Conservation (phyloP, 768 basidiomycete genomes). For the Lyophyllum semitale region DNA sequence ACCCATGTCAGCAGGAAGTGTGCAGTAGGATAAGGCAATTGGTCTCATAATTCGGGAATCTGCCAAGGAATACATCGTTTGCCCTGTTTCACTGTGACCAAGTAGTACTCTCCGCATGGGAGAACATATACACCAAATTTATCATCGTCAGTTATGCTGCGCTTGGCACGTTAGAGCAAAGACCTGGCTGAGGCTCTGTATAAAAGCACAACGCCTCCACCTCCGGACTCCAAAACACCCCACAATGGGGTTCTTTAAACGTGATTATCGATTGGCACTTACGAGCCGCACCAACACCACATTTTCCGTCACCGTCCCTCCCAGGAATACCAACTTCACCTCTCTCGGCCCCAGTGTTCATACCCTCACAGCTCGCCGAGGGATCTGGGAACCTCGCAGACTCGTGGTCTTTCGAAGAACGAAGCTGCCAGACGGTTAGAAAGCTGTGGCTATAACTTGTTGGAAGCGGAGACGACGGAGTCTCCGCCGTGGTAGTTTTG, state of each 20-base stretch:
- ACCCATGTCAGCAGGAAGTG: too few species aligned
- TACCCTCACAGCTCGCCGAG: slow-evolving; percentile 30
- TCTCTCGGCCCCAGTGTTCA: slow-evolving; percentile 33
- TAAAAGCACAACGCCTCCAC: background rate
- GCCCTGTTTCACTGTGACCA: background rate
- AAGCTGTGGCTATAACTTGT: slow-evolving; percentile 33
- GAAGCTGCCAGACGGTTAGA: slow-evolving; percentile 34
- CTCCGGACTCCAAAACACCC: background rate
- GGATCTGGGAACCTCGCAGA: slow-evolving; percentile 32
- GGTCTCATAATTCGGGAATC: too few species aligned
- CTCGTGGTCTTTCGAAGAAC: slow-evolving; percentile 36
- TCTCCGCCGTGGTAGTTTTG: slow-evolving; percentile 35
- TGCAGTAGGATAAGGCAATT: too few species aligned
- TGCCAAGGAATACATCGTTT: too few species aligned
- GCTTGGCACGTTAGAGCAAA: background rate
- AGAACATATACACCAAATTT: background rate
- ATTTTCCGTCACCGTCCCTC: slow-evolving; percentile 32
- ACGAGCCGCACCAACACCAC: slow-evolving; percentile 32
- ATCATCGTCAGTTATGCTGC: background rate
- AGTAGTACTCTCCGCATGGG: background rate
- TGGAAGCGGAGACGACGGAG: slow-evolving; percentile 34
- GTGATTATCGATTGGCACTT: slow-evolving; percentile 20
- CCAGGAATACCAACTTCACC: slow-evolving; percentile 30
- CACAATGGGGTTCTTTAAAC: slow-evolving; percentile 15
- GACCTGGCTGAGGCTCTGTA: background rate